Base-by-base conservation (phyloP, 352 stramenopile species). In the Phytopythium ostracodes region DNA sequence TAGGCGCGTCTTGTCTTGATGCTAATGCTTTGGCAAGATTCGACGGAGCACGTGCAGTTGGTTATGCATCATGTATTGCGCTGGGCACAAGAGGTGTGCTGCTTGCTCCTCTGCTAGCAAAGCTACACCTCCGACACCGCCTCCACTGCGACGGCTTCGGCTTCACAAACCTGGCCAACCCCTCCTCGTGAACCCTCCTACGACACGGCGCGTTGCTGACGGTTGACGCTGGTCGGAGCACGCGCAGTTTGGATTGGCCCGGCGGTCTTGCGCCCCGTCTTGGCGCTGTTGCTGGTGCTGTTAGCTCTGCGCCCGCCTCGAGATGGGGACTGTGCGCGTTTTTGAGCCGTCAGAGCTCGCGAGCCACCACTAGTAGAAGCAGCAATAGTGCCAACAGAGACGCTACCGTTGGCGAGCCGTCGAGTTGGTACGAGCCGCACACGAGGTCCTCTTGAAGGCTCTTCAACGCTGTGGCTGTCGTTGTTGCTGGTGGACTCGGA, bases 391-490 rank as follows among this genome's bases (percentile, higher is more conserved):
- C 46, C 24, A 1, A 33, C 46, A 1, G 27, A n/a, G 11, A 46
- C 22, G 22, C 51, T 31, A 22, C 53, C 53, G 33, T 46, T 59
- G 14, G 53, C 49, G 4, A 59, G 53, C 1, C 53, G 53, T 27
- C 53, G 36, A 15, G 22, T n/a, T 7, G 35, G n/a, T 2, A 59
- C 53, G 1, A 59, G 35, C 17, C 53, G 53, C 24, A 59, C 53
- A 9, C 53, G 53, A 43, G 35, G 53, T 0, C 53, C 53, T 49
- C 53, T 35, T 10, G 22, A 12, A 12, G 24, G 35, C 22, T 35
- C 53, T 1, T 47, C 17, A 3, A 4, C 22, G 9, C 17, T 22
- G 6, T 8, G 33, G 10, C 22, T 11, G 25, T 49, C 47, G 27
- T 31, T 38, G 47, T 18, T 54, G 11, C 25, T 33, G 35, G 20